Evolutionary conservation across 106 monocot species (phyloP), one percentile per base, ranked within the genome.

Genomic region (Apostasia ramifera): DNA sequence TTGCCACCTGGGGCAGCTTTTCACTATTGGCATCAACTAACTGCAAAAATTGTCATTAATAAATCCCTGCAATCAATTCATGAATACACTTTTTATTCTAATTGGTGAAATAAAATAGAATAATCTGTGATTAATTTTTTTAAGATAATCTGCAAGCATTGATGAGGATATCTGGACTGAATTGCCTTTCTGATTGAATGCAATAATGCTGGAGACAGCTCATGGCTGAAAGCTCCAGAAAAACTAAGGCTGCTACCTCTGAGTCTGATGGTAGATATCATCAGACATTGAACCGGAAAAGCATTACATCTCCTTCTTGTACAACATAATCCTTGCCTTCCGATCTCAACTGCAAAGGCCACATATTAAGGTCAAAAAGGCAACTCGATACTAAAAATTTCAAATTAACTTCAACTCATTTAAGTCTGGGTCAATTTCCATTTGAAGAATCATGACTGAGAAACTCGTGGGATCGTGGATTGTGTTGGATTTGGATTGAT

Each of bases 251-350:
- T 53, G 26, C 26, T 63, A 6, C 5, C 12, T 48, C 5, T 8
- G 11, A 41, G 62, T 8, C 65, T 37, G 48, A 1, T 65, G 15
- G 14, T 48, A 49, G 7, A 37, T 26, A 26, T 79, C 50, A 11
- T 90, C 82, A 93, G 51, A 93, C 93, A 43, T 98, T 98, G 77
- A 98, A 98, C 37, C 98, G 78, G 67, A 98, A 98, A 68, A 98
- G 93, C 93, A 98, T 93, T 53, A 98, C 90, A 59, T 98, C 98
- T 62, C 98, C 98, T 85, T 99, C 98, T 75, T 88, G 83, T 48
- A 99, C 98, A 55, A 88, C 13, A 60, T 99, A 99, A 58, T 99
- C 93, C 72, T 93, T 99, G 56, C 98, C 98, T 72, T 99, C 98
- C 38, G 84, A 85, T 49, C 93, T 90, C 83, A 99, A 71, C 98